Base-by-base conservation (phyloP, 73 alveolate genomes). In the Paramecium caudatum region DNA sequence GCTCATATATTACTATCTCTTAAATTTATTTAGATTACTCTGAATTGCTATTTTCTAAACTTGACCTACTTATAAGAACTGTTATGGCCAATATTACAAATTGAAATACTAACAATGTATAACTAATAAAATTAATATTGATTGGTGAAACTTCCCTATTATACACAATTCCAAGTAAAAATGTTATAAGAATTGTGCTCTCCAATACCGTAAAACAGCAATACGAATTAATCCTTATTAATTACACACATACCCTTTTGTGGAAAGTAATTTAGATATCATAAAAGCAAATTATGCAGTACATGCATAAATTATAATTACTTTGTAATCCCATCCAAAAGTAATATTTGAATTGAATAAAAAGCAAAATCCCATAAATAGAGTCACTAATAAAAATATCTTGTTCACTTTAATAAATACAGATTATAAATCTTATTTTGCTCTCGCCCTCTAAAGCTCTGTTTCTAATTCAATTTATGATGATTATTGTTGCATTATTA, bases 271-370 rank as follows among this genome's bases (percentile, higher is more conserved):
- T 69, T 10, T 69, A n/a, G 36, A 37, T 1, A 69, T 34, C 86
- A 69, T 30, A 69, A 69, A 69, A 12, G 46, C 45, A 39, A 69
- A 69, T 39, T 69, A 16, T 36, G 45, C 23, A 17, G 45, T 33
- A 7, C 86, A 69, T 5, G 39, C 36, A 17, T 69, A 69, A 13
- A 69, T 33, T 1, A 69, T 69, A 1, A 37, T 16, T 37, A 69
- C 37, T 69, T 69, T 69, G 45, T 69, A 69, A 69, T 69, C 86
- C 86, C 86, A 69, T 34, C 86, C 62, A 19, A 37, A 69, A 21
- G 62, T 17, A 1, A 69, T 36, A 69, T 36, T 69, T 7, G 86
- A 32, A 69, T 69, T 69, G 15, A 69, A 37, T 36, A 69, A 16
- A 34, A 69, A 69, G 33, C 55, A 69, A 13, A 69, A 36, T 15